Evolutionary conservation across 352 stramenopile genomes (phyloP).

Genomic region (Globisporangium nunn): DNA sequence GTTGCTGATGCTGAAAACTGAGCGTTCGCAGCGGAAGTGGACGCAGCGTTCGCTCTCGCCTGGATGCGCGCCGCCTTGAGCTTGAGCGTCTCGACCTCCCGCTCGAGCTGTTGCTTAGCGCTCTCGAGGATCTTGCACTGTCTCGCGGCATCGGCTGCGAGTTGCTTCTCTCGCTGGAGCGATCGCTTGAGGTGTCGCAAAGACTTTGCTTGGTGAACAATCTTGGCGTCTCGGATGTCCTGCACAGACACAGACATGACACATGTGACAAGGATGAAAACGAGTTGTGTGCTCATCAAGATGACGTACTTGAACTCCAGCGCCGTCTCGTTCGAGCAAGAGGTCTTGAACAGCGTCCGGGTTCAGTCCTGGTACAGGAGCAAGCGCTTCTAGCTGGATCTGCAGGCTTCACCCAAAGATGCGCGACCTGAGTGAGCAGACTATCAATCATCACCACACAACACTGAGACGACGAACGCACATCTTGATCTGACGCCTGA

Average conservation of each 20-base stretch:
- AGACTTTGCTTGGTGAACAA: conserved; percentile 71
- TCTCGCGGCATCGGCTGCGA: conserved; percentile 30
- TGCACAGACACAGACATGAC: conserved; percentile 10
- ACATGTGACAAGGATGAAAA: neutral
- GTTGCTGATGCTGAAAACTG: neutral
- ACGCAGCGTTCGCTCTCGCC: conserved; percentile 24
- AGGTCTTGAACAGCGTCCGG: conserved; percentile 45
- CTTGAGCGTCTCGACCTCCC: conserved; percentile 52
- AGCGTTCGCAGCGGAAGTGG: conserved; percentile 4
- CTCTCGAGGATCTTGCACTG: conserved; percentile 29
- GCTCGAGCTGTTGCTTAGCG: conserved; percentile 30
- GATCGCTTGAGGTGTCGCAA: conserved; percentile 50
- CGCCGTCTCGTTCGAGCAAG: conserved; percentile 48
- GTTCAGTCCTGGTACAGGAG: conserved; percentile 56
- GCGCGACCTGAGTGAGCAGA: neutral
- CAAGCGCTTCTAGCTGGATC: conserved; percentile 59
- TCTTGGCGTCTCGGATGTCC: conserved; percentile 72
- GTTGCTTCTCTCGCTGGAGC: conserved; percentile 52
- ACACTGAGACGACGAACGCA: conserved; percentile 9
- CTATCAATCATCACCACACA: neutral
- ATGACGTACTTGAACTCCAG: conserved; percentile 38
- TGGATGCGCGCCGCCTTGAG: conserved; percentile 55
- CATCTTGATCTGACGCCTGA: conserved; percentile 58
- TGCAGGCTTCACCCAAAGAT: conserved; percentile 29
- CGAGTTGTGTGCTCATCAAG: neutral